Evolutionary conservation across 2,329 filamentous ascomycete species (phyloP), one percentile per base, ranked within the genome.

Genomic region (Verticillium alfalfae): DNA sequence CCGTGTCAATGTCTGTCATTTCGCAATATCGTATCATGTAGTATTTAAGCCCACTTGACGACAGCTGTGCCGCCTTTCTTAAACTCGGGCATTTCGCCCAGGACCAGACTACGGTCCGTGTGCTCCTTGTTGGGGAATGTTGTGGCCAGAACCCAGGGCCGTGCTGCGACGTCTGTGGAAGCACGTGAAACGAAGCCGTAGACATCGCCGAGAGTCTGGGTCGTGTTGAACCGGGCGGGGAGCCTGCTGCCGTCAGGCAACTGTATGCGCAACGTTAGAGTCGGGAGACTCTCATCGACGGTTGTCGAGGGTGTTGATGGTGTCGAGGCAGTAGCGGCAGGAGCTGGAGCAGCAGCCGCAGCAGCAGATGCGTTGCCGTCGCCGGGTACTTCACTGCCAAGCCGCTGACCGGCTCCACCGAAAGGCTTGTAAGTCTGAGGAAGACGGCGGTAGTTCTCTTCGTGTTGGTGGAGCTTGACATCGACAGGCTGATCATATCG

Each of bases 81-180:
- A 69, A 89, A 88, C 71, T 89, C 87, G 34, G 80, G 66, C 75
- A 88, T 80, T 26, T 89, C 85, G 6, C 84, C 83, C 34, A 89
- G 71, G 1, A 83, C 79, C 58, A 84, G 68, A 9, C 72, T 75
- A 73, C 88, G 88, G 69, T 95, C 90, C 2, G 82, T 87, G 65
- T 94, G 84, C 60, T 94, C 89, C 76, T 92, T 93, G 70, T 86
- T 92, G 5, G 91, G 91, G 74, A 95, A 95, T 0, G 91, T 94
- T 0, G 91, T 95, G 66, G 89, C 90, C 54, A 96, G 78, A 2
- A 91, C 88, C 81, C 89, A 95, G 4, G 81, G 68, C n/a, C 91
- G 82, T 45, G 75, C 71, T 36, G 78, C 77, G 58, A 84, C 83
- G 7, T 81, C 81, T 0, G 86, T 72, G 34, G 84, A 88, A 0